Evolutionary conservation across 768 basidiomycete species (phyloP), one percentile per base, ranked within the genome.

Genomic region (Boletus subcaerulescens): DNA sequence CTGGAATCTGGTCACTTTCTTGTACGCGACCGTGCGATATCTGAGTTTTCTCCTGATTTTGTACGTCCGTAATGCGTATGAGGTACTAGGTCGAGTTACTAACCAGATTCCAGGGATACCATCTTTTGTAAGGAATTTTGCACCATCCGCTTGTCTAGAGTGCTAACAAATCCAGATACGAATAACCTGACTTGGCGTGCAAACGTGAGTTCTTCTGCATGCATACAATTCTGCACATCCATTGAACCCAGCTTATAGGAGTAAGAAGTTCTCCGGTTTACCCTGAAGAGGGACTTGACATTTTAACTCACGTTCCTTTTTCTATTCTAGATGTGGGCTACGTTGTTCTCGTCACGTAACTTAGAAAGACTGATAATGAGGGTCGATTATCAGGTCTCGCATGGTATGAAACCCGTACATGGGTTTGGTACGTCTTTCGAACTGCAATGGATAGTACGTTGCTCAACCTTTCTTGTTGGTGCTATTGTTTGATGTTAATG

Each of bases 11-110:
- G 53, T 61, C 45, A 64, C 62, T 1, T 24, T 59, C 7, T 47
- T 65, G 2, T 65, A 65, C 15, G 52, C 49, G 17, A 55, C 57
- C 33, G 62, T 61, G 39, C 62, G 63, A 42, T 65, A 64, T 38
- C n/a, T 61, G 14, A 52, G 60, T 18, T 52, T 61, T 38, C 41
- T 53, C 40, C 4, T 65, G 18, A 20, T 56, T 14, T 3, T 51
- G 63, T 65, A 35, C 2, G 59, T 59, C 20, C n/a, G 1, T 12
- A 18, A 20, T 38, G 8, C 15, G 31, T 13, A 29, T 8, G 3
- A 42, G 3, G 0, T 12, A 44, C 38, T n/a, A 13, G 18, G 5
- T 32, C 3, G n/a, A 35, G 8, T 32, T 53, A n/a, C n/a, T n/a
- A 39, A 63, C 36, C n/a, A 14, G 2, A 22, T 40, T 43, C 13